Evolutionary conservation across 2,329 filamentous ascomycete species (phyloP).

Genomic region (Botrytis sinoallii): DNA sequence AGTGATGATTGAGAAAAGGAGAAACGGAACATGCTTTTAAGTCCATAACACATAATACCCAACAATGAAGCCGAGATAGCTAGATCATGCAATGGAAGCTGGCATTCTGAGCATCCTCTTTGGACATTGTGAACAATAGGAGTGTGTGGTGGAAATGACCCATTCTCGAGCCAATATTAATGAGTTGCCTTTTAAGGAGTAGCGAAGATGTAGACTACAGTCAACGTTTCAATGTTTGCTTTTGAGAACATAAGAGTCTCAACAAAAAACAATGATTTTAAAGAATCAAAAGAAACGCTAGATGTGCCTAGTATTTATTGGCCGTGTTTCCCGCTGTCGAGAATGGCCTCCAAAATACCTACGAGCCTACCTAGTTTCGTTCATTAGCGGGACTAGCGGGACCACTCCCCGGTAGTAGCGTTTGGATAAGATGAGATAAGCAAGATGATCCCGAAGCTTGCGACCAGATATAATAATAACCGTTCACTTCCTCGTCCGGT

Average conservation of each 20-base stretch:
- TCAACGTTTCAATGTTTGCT: neutral
- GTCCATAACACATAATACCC: neutral
- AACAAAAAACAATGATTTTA: neutral
- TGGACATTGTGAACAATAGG: neutral
- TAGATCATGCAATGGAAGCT: neutral
- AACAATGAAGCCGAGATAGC: neutral
- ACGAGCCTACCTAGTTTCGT: neutral
- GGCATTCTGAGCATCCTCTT: neutral
- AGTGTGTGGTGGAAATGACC: neutral
- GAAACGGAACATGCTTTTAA: neutral
- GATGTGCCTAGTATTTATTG: neutral
- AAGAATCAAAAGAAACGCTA: neutral
- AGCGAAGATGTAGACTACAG: neutral
- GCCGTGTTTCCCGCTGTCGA: neutral
- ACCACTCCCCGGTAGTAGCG: neutral
- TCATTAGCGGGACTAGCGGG: neutral
- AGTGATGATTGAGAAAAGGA: neutral
- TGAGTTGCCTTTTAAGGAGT: neutral
- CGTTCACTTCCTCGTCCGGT: neutral
- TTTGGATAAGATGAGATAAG: slow-evolving; percentile 8
- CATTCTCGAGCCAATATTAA: neutral
- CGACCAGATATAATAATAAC: slow-evolving; percentile 5
- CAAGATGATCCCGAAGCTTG: neutral
- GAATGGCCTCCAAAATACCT: neutral
- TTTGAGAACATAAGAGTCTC: neutral